phyloP scores from a whole-genome alignment of 495 filamentous ascomycete genomes.

The Aspergillus affinis region DNA sequence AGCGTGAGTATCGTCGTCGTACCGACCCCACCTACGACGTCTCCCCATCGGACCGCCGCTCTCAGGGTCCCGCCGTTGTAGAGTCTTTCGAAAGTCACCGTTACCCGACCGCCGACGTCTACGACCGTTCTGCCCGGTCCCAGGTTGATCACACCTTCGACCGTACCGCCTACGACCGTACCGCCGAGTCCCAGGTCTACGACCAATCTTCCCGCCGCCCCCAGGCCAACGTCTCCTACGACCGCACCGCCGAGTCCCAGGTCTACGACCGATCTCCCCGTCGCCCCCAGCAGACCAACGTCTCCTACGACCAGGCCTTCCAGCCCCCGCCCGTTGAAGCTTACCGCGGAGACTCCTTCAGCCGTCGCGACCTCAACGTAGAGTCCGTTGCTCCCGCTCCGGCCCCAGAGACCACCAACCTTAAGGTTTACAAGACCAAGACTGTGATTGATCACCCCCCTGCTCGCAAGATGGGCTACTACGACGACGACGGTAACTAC shows the following conservation, averaged over 20 bases:
- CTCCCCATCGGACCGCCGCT: slow-evolving; percentile 53
- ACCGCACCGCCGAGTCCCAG: slow-evolving; percentile 25
- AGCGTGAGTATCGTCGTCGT: slow-evolving; percentile 81
- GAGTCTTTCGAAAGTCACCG: slow-evolving; percentile 27
- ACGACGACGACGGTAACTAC: slow-evolving; percentile 96
- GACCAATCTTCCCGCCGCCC: not conserved
- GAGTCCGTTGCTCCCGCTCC: slow-evolving; percentile 49
- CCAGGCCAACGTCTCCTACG: too few species aligned
- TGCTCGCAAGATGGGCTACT: slow-evolving; percentile 91
- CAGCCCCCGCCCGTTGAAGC: slow-evolving; percentile 28
- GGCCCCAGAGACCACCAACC: slow-evolving; percentile 32
- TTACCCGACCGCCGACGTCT: slow-evolving; percentile 20
- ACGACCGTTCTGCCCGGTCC: slow-evolving; percentile 9
- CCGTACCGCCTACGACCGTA: slow-evolving; percentile 24
- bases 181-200: slow-evolving; percentile 27
- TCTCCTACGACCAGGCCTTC: slow-evolving; percentile 26
- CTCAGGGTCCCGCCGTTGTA: slow-evolving; percentile 23
- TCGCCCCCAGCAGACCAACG: slow-evolving; percentile 3
- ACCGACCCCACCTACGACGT: slow-evolving; percentile 68
- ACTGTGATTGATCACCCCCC: slow-evolving; percentile 49
- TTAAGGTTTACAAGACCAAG: slow-evolving; percentile 36
- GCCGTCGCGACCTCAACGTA: slow-evolving; percentile 44
- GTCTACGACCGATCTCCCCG: slow-evolving; percentile 14
- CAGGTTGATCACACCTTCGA: slow-evolving; percentile 20
- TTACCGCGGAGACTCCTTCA: slow-evolving; percentile 31